These are phyloP conservation scores for Platanthera zijinensis DNA, from an alignment of 106 monocot species.

Conservation along the genomic window DNA sequence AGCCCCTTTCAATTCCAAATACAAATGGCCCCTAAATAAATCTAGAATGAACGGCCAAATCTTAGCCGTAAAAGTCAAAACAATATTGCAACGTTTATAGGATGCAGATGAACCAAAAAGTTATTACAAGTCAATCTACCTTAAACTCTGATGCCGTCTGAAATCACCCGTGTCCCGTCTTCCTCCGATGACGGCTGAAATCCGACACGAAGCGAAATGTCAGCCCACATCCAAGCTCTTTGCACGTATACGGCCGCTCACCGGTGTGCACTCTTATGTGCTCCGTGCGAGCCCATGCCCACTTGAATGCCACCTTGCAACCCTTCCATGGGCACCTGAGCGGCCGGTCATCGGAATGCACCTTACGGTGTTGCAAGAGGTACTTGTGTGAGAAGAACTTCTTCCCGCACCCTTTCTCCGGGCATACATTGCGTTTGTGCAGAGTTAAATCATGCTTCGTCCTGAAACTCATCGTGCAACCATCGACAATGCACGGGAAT, in stretches of 20 bases:
- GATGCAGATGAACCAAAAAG: conserved; percentile 8
- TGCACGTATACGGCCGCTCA: conserved; percentile 73
- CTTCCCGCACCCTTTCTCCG: conserved; percentile 75
- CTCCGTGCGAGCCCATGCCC: conserved; percentile 96
- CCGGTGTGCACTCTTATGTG: conserved; percentile 94
- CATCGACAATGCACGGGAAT: conserved; percentile 58
- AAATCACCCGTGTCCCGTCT: conserved; percentile 55
- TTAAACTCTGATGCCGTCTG: background rate
- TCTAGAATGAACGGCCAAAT: conserved; percentile 7
- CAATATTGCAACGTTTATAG: conserved; percentile 4
- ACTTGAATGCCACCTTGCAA: conserved; percentile 89
- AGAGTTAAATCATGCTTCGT: conserved; percentile 55
- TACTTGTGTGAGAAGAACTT: conserved; percentile 98
- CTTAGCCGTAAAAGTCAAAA: background rate
- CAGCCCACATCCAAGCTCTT: conserved; percentile 63
- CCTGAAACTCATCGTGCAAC: conserved; percentile 73
- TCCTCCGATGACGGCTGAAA: conserved; percentile 93
- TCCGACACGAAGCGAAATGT: conserved; percentile 95
- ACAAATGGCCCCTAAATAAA: conserved; percentile 4
- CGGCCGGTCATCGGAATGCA: conserved; percentile 84
- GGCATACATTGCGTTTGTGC: conserved; percentile 89
- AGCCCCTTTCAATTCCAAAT: background rate
- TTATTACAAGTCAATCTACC: background rate
- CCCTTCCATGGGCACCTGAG: conserved; percentile 90
- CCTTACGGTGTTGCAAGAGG: conserved; percentile 75